Conservation (phyloP, 495 filamentous ascomycete species). For the Penicillium alfredii region DNA sequence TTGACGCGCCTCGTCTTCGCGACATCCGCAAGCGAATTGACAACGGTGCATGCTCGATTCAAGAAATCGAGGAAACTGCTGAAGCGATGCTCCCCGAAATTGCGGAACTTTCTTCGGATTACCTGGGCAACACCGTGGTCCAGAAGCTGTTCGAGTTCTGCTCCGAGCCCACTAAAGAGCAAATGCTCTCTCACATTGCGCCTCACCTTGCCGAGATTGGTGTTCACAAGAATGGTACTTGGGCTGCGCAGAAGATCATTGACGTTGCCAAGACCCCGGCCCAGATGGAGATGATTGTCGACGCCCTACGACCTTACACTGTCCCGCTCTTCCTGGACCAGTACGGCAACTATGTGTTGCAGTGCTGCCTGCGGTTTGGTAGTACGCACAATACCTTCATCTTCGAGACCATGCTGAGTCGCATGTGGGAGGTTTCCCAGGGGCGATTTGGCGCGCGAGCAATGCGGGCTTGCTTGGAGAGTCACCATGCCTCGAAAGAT, state of each 20-base stretch:
- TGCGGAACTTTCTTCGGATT: constrained; percentile 88
- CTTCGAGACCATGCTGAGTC: constrained; percentile 92
- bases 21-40: constrained; percentile 98
- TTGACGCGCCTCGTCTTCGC: constrained; percentile 91
- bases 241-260: constrained; percentile 99
- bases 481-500: constrained; percentile 89
- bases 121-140: constrained; percentile 97
- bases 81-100: constrained; percentile 92
- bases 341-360: constrained; percentile 96
- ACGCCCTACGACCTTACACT: constrained; percentile 76
- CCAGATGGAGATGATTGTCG: constrained; percentile 80
- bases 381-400: constrained; percentile 90
- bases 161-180: constrained; percentile 81
- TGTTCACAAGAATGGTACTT: constrained; percentile 97
- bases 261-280: constrained; percentile 81
- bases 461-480: constrained; percentile 95
- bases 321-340: constrained; percentile 92
- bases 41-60: constrained; percentile 75
- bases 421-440: constrained; percentile 91
- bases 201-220: constrained; percentile 95
- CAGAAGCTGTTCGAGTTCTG: constrained; percentile 97
- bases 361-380: constrained; percentile 89
- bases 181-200: constrained; percentile 82
- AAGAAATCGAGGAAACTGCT: constrained; percentile 90
- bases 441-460: constrained; percentile 91